Percentiles rank a stretch among this genome's conserved stretches.
Conservation (phyloP, 805 yeast species). For the Kluyveromyces aestuarii region DNA sequence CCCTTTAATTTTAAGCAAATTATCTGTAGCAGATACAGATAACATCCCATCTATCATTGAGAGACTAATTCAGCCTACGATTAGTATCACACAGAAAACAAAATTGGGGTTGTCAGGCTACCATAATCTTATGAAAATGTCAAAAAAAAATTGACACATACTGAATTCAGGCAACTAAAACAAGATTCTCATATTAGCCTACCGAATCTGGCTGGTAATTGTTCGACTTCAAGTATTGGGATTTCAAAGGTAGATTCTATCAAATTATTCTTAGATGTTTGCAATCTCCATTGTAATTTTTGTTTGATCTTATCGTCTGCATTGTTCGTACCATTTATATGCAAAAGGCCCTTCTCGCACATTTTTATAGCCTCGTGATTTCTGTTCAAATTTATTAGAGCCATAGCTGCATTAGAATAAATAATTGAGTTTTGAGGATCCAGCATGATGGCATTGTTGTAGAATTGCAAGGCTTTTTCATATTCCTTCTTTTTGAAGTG, state of each 20-base stretch:
- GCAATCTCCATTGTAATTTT: conserved; percentile 46
- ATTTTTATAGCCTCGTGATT: conserved; percentile 42
- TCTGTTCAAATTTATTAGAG: conserved; percentile 43
- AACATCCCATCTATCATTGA: too few species aligned
- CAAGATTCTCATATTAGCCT: not conserved
- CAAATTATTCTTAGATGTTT: conserved; percentile 30
- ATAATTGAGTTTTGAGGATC: conserved; percentile 45
- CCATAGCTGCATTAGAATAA: conserved; percentile 61
- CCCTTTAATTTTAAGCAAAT: not conserved
- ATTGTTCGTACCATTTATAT: conserved; percentile 4
- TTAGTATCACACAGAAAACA: not conserved
- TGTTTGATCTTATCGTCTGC: conserved; percentile 28
- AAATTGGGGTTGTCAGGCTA: not conserved
- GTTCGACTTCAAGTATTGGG: conserved; percentile 35
- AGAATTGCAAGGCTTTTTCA: conserved; percentile 41
- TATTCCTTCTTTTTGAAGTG: conserved; percentile 40
- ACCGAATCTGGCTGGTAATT: conserved; percentile 33
- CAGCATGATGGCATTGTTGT: conserved; percentile 44
- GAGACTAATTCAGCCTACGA: not conserved
- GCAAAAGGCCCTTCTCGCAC: conserved; percentile 40
- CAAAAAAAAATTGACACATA: not conserved
- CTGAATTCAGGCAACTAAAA: not conserved
- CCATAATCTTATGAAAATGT: not conserved
- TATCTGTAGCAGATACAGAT: not conserved
- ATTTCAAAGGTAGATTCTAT: conserved; percentile 12